Base-by-base conservation (phyloP, 2,329 filamentous ascomycete genomes). In the Coniochaeta pulveracea region DNA sequence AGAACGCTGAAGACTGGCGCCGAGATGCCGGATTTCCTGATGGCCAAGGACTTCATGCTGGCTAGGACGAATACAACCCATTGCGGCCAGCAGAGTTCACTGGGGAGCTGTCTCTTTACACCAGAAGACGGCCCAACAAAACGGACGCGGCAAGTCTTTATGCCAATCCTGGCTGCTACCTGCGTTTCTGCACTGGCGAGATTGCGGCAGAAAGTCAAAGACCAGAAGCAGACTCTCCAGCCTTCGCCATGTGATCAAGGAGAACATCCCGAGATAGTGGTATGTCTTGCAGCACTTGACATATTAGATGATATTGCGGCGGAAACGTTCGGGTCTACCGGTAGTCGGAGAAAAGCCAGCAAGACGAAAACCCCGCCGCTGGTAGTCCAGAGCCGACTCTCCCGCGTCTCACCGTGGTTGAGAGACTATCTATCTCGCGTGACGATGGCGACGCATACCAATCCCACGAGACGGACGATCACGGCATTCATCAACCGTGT, bases 401-500 rank as follows among this genome's bases (percentile, higher is more conserved):
- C 40, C 8, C 37, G 42, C 8, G 47, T 58, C 18, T 50, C 53
- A 1, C 46, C 49, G 4, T 60, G 57, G 57, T 43, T 60, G 10
- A 45, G 48, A 12, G 39, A 33, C 4, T 60, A 59, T 40, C 45
- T 53, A 19, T 50, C 51, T 34, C 54, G 50, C 3, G 45, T 56
- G 3, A 50, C 60, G 6, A 52, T 48, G 23, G 50, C 49, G 35
- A 36, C 42, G 9, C 43, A 49, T 5, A 54, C 52, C 1, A 48
- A 43, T 3, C 46, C 55, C 1, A 45, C 56, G 2, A 48, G 58
- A 6, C 45, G 60, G 2, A 52, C 45, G 0, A 50, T 63, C 26
- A 58, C 56, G 43, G 50, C 57, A 3, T 61, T 61, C n/a, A 23
- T 63, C 4, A 60, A 63, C 40, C 52, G 52, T 15, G 52, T 50